phyloP scores from a whole-genome alignment of 2,329 filamentous ascomycete species.

The Lasiodiplodia sp. region DNA sequence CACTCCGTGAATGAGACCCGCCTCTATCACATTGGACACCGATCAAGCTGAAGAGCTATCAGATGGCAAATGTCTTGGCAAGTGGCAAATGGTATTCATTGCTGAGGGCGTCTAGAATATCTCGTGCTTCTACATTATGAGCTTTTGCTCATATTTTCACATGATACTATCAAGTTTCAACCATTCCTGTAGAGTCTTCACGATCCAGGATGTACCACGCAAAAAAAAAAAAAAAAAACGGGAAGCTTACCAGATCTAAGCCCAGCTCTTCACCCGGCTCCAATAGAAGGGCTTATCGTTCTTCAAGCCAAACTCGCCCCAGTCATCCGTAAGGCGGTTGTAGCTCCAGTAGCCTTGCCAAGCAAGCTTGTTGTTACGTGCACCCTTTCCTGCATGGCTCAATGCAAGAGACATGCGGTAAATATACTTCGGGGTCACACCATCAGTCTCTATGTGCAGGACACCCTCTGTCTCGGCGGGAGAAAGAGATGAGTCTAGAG shows the following conservation, averaged over 20 bases:
- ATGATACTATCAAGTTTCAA: background rate
- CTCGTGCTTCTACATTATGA: background rate
- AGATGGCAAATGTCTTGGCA: background rate
- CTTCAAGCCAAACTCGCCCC: constrained; percentile 77
- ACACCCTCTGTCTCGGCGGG: constrained; percentile 42
- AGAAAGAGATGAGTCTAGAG: background rate
- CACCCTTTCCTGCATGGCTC: constrained; percentile 64
- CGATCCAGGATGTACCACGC: background rate
- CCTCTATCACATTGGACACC: background rate
- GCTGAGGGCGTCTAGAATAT: background rate
- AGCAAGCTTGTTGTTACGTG: constrained; percentile 82
- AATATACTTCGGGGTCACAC: constrained; percentile 77
- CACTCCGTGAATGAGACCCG: background rate
- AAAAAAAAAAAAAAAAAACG: background rate
- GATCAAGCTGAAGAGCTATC: background rate
- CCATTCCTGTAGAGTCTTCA: background rate
- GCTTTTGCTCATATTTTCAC: background rate
- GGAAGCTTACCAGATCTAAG: constrained; percentile 39
- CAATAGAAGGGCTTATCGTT: constrained; percentile 69
- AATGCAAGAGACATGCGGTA: constrained; percentile 83
- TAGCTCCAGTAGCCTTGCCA: constrained; percentile 95
- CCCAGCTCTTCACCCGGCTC: constrained; percentile 68
- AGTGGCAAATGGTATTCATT: background rate
- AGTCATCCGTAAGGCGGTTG: constrained; percentile 88
- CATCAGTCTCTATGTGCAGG: constrained; percentile 85